Base-by-base conservation (phyloP, 441 rosid genomes). In the Hura crepitans region DNA sequence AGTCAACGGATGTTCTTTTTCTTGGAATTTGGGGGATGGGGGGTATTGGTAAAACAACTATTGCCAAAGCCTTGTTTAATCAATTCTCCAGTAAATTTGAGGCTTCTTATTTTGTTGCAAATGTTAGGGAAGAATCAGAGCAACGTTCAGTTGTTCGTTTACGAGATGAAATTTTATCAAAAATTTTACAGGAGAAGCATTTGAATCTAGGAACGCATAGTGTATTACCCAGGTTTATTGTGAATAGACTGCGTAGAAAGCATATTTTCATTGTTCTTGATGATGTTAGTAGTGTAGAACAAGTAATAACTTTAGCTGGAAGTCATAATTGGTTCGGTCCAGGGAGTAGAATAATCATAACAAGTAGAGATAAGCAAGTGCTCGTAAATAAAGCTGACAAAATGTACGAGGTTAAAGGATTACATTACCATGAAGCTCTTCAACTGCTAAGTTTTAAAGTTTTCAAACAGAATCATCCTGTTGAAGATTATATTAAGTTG, bases 11-110 rank as follows among this genome's bases (percentile, higher is more conserved):
- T 55, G 74, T 64, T 46, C 7, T 43, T 20, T 63, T 72, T 37
- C 2, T 55, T 20, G 75, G 65, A 53, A 22, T 51, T 22, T 3
- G 69, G 72, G 20, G 69, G 10, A 79, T 79, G 82, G 79, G 74
- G 23, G 77, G 72, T 18, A 72, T 72, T 30, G 75, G 64, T 3
- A 72, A 72, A 35, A 63, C 75, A 39, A 64, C 75, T 47, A 22
- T 49, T 31, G 64, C 64, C n/a, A 72, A 56, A 57, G n/a, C 69
- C 37, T 54, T 72, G 64, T 72, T 54, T 22, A 6, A 64, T 31
- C 18, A 9, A 23, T 28, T 72, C 5, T 63, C 63, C 35, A 31
- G 2, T 46, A 5, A 33, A 1, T 72, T 63, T 54, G 69, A 64
- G 18, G 64, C 64, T 31, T 53, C 42, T 43, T 55, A 49, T 64